phyloP scores from a whole-genome alignment of 2,329 filamentous ascomycete species.

The Fusarium pseudocircinatum region DNA sequence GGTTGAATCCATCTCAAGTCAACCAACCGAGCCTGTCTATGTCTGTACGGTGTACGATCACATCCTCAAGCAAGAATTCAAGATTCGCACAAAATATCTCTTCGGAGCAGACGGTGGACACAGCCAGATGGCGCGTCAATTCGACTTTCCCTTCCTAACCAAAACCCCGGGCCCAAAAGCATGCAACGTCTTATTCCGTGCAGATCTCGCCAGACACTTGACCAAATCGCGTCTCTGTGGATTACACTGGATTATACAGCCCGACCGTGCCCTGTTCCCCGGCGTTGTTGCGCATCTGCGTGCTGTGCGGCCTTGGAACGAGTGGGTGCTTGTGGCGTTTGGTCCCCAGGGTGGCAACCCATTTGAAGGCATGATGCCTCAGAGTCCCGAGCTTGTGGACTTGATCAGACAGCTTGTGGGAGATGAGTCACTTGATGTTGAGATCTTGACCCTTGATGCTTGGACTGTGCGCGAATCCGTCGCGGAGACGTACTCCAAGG shows the following conservation, averaged over 20 bases:
- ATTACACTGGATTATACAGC: not conserved
- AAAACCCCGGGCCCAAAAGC: not conserved
- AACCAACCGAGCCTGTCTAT: accelerated
- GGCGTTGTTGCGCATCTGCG: not conserved
- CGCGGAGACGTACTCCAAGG: not conserved
- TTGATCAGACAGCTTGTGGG: not conserved
- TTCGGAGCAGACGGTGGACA: not conserved
- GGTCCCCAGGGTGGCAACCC: accelerated
- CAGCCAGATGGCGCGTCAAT: not conserved
- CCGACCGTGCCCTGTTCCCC: not conserved
- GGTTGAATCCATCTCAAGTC: accelerated
- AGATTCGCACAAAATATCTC: not conserved
- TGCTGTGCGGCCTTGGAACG: not conserved
- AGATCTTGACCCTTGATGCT: not conserved
- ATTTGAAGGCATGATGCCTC: not conserved
- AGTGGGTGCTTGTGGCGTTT: not conserved
- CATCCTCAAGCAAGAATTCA: not conserved
- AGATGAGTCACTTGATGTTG: not conserved
- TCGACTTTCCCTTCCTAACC: not conserved
- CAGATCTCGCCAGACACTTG: not conserved
- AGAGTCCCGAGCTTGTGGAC: not conserved
- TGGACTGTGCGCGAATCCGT: not conserved
- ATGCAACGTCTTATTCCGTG: not conserved
- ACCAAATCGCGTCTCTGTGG: accelerated
- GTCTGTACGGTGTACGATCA: not conserved